These are phyloP conservation scores for Plasmodium sp. DNA, from an alignment of 169 alveolate genomes.

Conservation along the genomic window DNA sequence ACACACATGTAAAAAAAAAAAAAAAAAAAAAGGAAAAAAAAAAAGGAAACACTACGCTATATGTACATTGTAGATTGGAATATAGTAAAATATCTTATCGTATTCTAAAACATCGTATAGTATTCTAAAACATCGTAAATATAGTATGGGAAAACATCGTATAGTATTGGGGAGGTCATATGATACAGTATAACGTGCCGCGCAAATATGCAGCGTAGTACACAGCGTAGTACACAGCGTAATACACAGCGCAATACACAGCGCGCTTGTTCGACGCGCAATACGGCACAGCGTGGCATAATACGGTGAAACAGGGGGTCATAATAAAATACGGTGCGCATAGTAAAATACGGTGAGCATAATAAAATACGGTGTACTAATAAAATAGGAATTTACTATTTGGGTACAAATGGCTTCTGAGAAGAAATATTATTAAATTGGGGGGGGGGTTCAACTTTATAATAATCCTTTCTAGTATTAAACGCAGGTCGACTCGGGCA, in stretches of 20 bases:
- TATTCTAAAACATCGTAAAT: background rate
- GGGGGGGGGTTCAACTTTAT: background rate
- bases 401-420: background rate
- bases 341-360: background rate
- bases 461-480: background rate
- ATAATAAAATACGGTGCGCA: background rate
- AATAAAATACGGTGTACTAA: background rate
- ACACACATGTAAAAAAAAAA: background rate
- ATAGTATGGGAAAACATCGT: background rate
- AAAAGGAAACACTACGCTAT: background rate
- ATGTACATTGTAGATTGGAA: background rate
- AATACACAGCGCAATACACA: background rate
- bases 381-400: background rate
- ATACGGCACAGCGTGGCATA: background rate
- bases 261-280: too few relatives aligned
- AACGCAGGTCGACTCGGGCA: background rate
- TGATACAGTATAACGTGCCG: background rate
- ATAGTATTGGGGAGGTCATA: background rate
- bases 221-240: too few relatives aligned
- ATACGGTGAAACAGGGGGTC: background rate
- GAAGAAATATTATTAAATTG: background rate
- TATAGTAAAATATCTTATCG: background rate
- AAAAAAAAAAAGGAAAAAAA: background rate
- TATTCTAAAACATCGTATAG: background rate
- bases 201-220: background rate